These are phyloP conservation scores for Apostasia ramifera DNA, from an alignment of 106 monocot genomes.

Conservation along the genomic window DNA sequence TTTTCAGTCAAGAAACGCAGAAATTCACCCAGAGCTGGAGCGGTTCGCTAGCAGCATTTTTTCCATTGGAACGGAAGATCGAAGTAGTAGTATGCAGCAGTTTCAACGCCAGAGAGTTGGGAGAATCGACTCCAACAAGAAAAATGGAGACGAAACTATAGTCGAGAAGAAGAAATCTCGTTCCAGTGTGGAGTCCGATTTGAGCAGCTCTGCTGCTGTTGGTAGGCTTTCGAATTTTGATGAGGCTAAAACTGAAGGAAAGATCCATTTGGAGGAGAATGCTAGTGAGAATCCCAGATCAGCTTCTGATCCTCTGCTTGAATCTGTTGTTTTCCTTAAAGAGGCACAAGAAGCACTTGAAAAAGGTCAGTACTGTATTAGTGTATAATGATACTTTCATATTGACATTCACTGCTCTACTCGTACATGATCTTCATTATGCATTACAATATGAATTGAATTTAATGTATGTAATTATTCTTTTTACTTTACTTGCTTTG, in stretches of 20 bases:
- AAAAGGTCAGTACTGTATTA: conserved; percentile 33
- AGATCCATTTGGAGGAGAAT: conserved; percentile 23
- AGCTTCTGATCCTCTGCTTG: conserved; percentile 36
- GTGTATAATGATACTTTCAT: background rate
- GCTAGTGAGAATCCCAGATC: conserved; percentile 10
- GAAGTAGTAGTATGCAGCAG: conserved; percentile 39
- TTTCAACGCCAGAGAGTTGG: conserved; percentile 32
- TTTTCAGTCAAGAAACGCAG: conserved; percentile 17
- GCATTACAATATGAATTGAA: too few species aligned
- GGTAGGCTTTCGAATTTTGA: conserved; percentile 25
- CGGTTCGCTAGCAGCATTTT: conserved; percentile 25
- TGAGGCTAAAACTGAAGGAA: conserved; percentile 39
- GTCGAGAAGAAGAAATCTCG: conserved; percentile 50
- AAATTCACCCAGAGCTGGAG: conserved; percentile 34
- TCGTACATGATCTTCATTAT: too few species aligned
- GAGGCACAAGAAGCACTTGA: conserved; percentile 78
- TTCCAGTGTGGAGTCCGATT: conserved; percentile 65
- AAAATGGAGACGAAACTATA: conserved; percentile 18
- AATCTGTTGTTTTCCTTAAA: conserved; percentile 55
- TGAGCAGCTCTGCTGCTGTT: conserved; percentile 35
- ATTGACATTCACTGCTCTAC: background rate
- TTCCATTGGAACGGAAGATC: conserved; percentile 53
- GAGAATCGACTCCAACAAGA: conserved; percentile 24
- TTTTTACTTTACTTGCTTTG: too few species aligned
- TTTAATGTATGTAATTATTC: too few species aligned